Conservation (phyloP, 23 red algal species). For the Gracilariopsis chorda region DNA sequence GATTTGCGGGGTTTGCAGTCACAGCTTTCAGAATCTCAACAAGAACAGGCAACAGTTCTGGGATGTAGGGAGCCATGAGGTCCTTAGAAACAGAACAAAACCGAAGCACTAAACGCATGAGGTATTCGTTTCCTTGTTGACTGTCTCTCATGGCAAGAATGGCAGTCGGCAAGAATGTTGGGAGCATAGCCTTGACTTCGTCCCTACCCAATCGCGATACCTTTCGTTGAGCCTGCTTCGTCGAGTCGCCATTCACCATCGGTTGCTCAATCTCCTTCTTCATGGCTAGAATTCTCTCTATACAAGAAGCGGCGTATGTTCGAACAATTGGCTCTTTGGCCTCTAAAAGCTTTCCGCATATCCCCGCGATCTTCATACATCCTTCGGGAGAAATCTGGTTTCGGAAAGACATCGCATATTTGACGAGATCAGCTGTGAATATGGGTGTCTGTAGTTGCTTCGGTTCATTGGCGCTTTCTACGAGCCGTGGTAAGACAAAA, state of each 20-base stretch:
- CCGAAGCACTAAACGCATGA: constrained; percentile 67
- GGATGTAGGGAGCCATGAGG: constrained; percentile 40
- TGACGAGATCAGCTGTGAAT: constrained; percentile 85
- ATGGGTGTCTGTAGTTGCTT: constrained; percentile 62
- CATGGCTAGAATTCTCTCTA: constrained; percentile 84
- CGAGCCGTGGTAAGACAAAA: constrained; percentile 71
- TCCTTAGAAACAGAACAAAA: constrained; percentile 43
- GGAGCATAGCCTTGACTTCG: constrained; percentile 42
- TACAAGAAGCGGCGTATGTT: constrained; percentile 86
- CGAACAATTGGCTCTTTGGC: constrained; percentile 69
- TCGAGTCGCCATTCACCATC: constrained; percentile 14
- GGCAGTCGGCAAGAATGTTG: constrained; percentile 55
- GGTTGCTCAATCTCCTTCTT: background rate
- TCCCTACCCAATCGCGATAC: constrained; percentile 42
- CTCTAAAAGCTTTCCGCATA: constrained; percentile 59
- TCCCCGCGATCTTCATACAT: background rate
- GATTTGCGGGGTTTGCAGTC: constrained; percentile 76
- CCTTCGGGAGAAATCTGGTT: constrained; percentile 69
- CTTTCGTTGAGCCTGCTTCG: background rate
- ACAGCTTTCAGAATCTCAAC: constrained; percentile 59
- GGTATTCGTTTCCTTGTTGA: constrained; percentile 70
- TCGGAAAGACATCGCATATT: constrained; percentile 92
- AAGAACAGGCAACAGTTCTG: constrained; percentile 21
- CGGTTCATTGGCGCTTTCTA: constrained; percentile 28
- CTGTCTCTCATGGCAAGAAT: constrained; percentile 13